A percentile compares a stretch with the other conserved stretches of the same genome.
Conservation (phyloP, 495 filamentous ascomycete genomes). For the Haplographium delicatum region DNA sequence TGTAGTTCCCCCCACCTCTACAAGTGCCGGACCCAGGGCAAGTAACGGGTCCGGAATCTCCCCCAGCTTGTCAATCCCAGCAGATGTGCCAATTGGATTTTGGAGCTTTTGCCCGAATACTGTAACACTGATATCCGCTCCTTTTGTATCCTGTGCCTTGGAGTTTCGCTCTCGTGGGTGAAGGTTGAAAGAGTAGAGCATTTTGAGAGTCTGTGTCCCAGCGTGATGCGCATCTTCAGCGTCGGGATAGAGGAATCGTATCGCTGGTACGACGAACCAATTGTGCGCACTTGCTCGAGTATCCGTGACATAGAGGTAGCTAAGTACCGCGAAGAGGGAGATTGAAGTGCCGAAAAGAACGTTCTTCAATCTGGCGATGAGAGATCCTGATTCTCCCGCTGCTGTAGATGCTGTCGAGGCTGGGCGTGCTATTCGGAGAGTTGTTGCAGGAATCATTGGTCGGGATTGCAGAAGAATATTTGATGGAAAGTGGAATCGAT, state of each 20-base stretch:
- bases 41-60: slow-evolving; percentile 80
- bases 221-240: slow-evolving; percentile 87
- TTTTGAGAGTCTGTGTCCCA: slow-evolving; percentile 63
- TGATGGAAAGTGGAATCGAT: slow-evolving; percentile 2
- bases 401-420: slow-evolving; percentile 28
- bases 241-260: slow-evolving; percentile 69
- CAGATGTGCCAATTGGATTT: slow-evolving; percentile 89
- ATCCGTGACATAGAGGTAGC: slow-evolving; percentile 81
- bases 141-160: slow-evolving; percentile 10
- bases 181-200: slow-evolving; percentile 57
- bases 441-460: slow-evolving; percentile 9
- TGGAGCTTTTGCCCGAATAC: slow-evolving; percentile 74
- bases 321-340: slow-evolving; percentile 40
- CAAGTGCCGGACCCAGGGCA: slow-evolving; percentile 70
- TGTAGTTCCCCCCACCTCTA: slow-evolving; percentile 90
- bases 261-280: slow-evolving; percentile 68
- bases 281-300: slow-evolving; percentile 82
- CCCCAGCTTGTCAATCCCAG: slow-evolving; percentile 89
- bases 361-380: slow-evolving; percentile 39
- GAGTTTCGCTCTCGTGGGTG: slow-evolving; percentile 67
- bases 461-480: slow-evolving; percentile 8
- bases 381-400: slow-evolving; percentile 29
- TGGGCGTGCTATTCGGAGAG: slow-evolving; percentile 24
- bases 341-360: slow-evolving; percentile 53
- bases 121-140: slow-evolving; percentile 35